Evolutionary conservation across 2,329 filamentous ascomycete species (phyloP), one percentile per base, ranked within the genome.

Genomic region (Stemphylium lycopersici): DNA sequence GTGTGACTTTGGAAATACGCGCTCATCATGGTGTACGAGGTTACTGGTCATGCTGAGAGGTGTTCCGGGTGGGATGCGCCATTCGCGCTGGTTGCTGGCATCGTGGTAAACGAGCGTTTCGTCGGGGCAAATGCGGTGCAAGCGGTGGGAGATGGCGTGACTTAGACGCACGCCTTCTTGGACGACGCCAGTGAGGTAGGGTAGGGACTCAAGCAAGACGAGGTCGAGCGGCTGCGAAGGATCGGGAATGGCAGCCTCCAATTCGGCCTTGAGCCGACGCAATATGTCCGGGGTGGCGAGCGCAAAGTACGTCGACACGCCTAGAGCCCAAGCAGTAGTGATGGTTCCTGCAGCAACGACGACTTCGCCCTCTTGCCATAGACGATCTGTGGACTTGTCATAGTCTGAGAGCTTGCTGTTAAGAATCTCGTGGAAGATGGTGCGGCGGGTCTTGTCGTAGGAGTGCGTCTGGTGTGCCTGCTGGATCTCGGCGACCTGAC

Each of bases 401-500:
- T 31, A 39, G 4, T 39, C 36, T 15, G 36, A 32, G 1, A 48
- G 24, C 6, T 48, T 32, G 6, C 24, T 32, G 1, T 31, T 32
- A 24, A 48, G 34, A 7, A 39, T 39, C 4, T 48, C 15, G 15
- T 48, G 26, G 26, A 48, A 48, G 12, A 48, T 39, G 34, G 33
- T 47, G 34, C 33, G 33, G 15, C 44, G 43, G 7, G 43, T 46
- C 33, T 46, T 46, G n/a, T 46, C 43, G 20, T 46, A 46, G 4
- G 43, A 29, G 13, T 46, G 43, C 33, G 22, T 46, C 22, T 46
- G 43, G 22, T 46, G 43, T 37, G 43, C 43, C 22, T 46, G 43
- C 43, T 46, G 43, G 22, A 46, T 46, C 12, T 46, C 43, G 22
- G 43, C 43, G 18, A 46, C 43, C 33, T 46, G 43, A 46, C 43